Percentiles rank a stretch among this genome's conserved stretches.
phyloP scores from a whole-genome alignment of 306 rosid species.

The Medicago lupulina region DNA sequence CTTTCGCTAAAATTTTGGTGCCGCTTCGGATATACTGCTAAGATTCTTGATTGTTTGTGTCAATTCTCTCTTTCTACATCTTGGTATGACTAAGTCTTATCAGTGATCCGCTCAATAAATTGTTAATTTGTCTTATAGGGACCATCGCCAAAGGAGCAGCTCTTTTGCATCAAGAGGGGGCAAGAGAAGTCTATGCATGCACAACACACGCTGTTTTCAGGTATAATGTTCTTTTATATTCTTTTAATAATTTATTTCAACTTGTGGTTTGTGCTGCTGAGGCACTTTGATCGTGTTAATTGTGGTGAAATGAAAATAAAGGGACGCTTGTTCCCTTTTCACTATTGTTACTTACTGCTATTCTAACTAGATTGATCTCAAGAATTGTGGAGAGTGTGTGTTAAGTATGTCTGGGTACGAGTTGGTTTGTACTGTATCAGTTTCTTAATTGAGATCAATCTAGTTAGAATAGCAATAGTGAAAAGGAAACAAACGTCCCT shows the following conservation, averaged over 20 bases:
- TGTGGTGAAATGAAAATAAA: slow-evolving; percentile 7
- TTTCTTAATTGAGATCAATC: slow-evolving; percentile 11
- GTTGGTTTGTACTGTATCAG: background rate
- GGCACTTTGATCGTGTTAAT: slow-evolving; percentile 17
- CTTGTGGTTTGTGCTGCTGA: background rate
- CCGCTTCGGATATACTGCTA: background rate
- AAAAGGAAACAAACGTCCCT: too few species aligned
- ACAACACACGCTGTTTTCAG: slow-evolving; percentile 95
- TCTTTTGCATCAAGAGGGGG: slow-evolving; percentile 95
- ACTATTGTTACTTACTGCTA: background rate
- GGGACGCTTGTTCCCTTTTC: background rate
- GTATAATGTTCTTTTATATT: slow-evolving; percentile 48
- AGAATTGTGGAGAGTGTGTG: background rate
- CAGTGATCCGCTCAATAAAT: slow-evolving; percentile 8
- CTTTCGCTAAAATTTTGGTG: slow-evolving; percentile 15
- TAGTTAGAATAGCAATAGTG: too few species aligned
- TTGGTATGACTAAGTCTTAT: slow-evolving; percentile 28
- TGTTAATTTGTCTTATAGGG: slow-evolving; percentile 53
- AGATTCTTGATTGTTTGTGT: slow-evolving; percentile 14
- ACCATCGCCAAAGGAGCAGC: slow-evolving; percentile 91
- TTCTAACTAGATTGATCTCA: background rate
- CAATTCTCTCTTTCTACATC: slow-evolving; percentile 24
- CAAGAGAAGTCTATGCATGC: slow-evolving; percentile 97
- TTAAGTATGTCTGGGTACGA: slow-evolving; percentile 3
- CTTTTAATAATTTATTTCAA: slow-evolving; percentile 14